Evolutionary conservation across 352 stramenopile genomes (phyloP), one percentile per base, ranked within the genome.

Genomic region (Phytopythium aichiense): DNA sequence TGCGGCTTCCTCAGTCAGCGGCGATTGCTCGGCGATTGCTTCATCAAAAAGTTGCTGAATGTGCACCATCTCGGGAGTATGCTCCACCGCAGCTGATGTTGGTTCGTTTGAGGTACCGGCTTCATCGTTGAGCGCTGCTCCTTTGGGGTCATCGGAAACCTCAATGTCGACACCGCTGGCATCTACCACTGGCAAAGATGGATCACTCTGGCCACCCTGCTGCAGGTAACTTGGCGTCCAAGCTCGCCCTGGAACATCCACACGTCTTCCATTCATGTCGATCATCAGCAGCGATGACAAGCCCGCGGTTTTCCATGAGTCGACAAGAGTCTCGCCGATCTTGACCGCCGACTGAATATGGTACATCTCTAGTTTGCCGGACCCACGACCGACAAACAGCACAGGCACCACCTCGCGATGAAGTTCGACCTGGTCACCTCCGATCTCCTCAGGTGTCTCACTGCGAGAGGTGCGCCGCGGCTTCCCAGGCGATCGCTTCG

Each of bases 301-400:
- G 28, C 72, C 63, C 13, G 64, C 66, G 0, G 60, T 30, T 51
- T 80, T 86, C 25, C 76, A 51, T 0, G 58, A 52, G 67, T 91
- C 79, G 6, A 88, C 69, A 0, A 88, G 51, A 13, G 66, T 85
- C 70, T 88, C 78, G 31, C 72, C 79, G 49, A 91, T 87, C 56
- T 91, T 91, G 52, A 65, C 81, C 9, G 77, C 76, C 4, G 82
- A 79, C 22, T 88, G 73, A 2, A 91, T 58, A 58, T 94, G 79
- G 46, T 83, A 94, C 74, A 91, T 84, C 60, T 94, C 80, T 28
- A 91, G 38, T 58, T 86, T 84, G 0, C 82, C 79, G 16, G 77
- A 86, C 7, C 81, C 79, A 42, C 84, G 78, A 13, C 84, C 84
- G 23, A 91, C 74, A 64, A 90, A 91, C 4, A 93, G 67, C 2